Percentiles rank a stretch among this genome's conserved stretches.
phyloP scores from a whole-genome alignment of 495 filamentous ascomycete species.

The Penicillium goetzii region DNA sequence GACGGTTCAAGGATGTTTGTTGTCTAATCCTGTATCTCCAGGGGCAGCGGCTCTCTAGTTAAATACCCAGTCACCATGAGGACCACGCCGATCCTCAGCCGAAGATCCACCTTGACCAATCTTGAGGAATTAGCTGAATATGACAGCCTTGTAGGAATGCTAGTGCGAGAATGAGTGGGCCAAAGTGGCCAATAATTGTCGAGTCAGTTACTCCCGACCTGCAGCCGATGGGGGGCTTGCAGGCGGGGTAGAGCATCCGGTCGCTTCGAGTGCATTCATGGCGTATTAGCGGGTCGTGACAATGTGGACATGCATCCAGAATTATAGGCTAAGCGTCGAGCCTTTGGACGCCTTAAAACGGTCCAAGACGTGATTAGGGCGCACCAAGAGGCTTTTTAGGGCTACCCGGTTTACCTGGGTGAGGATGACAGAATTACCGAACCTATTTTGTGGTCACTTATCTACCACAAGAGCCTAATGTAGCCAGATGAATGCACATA shows the following conservation, averaged over 20 bases:
- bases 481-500: background rate
- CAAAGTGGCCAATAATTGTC: background rate
- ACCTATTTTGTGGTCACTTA: background rate
- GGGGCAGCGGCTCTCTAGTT: background rate
- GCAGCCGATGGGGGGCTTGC: background rate
- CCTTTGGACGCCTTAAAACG: background rate
- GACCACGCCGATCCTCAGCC: background rate
- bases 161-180: background rate
- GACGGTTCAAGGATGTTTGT: background rate
- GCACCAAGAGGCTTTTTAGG: background rate
- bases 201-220: background rate
- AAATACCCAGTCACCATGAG: background rate
- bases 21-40: background rate
- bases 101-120: conserved; percentile 1
- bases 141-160: background rate
- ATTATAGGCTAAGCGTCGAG: background rate
- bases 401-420: background rate
- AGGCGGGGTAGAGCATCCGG: background rate
- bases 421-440: background rate
- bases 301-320: conserved; percentile 1
- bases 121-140: background rate
- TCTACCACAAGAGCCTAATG: background rate
- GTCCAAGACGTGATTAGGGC: background rate
- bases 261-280: background rate
- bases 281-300: background rate